Base-by-base conservation (phyloP, 1,284 basidiomycete genomes). In the Puccinia triticina region DNA sequence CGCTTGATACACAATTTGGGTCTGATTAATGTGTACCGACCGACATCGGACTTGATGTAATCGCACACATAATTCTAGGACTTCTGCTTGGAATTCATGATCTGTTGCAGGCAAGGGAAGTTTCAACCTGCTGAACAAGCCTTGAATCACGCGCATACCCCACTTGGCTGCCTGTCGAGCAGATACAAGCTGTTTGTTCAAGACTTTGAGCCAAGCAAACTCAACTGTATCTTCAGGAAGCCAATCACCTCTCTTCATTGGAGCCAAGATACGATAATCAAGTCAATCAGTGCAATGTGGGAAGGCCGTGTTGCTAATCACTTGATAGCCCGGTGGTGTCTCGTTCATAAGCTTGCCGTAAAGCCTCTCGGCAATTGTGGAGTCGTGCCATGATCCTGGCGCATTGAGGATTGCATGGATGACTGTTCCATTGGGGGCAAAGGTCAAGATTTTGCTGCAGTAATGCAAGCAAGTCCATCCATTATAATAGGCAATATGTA, bases 401-500 rank as follows among this genome's bases (percentile, higher is more conserved):
- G 59, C 59, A 23, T 61, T 61, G 12, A 61, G 10, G 10, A 61
- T 61, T 4, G 59, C 59, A 23, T 61, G 59, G 10, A 61, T 61
- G 3, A 61, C 32, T 26, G 59, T 61, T 11, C 59, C 59, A 61
- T 61, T 23, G 11, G 59, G n/a, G 11, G 59, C 59, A 61, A 61
- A 61, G 3, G 59, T 61, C 1, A 61, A n/a, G 59, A 61, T 26
- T 3, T 26, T 61, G 59, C 59, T 61, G 59, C 59, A 61, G n/a
- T 61, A 61, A 61, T 61, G 59, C 11, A 16, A 14, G 48, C 48
- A 50, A 10, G 48, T 50, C 48, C 48, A 50, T 16, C 48, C 48
- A 50, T 61, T 61, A 23, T 61, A 61, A n/a, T 61, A 61, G n/a
- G 59, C 59, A 61, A 21, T 61, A 3, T 61, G 59, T 11, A 61